phyloP scores from a whole-genome alignment of 495 filamentous ascomycete genomes.

The Pseudomonodictys pantanalensis region DNA sequence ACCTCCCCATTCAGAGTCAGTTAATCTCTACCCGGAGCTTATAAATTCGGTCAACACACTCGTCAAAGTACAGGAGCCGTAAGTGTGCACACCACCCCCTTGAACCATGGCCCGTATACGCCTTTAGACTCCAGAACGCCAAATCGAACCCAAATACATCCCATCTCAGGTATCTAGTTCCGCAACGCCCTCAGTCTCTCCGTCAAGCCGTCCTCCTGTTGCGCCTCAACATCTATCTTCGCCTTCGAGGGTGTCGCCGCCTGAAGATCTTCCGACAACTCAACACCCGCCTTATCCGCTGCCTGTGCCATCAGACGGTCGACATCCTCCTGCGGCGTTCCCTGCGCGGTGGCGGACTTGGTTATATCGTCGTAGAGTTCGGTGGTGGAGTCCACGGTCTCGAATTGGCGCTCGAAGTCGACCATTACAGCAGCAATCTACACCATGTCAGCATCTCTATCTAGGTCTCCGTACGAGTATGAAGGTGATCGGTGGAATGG shows the following conservation, averaged over 20 bases:
- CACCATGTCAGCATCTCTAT: slow-evolving; percentile 6
- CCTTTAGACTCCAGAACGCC: background rate
- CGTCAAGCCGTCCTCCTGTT: slow-evolving; percentile 48
- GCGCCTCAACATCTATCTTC: slow-evolving; percentile 42
- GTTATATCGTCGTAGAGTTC: slow-evolving; percentile 84
- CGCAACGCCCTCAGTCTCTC: slow-evolving; percentile 50
- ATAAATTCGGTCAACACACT: too few relatives aligned
- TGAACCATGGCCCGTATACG: background rate
- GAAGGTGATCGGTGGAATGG: too few relatives aligned
- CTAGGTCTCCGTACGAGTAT: background rate
- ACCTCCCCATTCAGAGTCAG: too few relatives aligned
- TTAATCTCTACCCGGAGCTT: background rate
- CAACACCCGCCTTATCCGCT: slow-evolving; percentile 77
- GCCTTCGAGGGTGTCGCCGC: slow-evolving; percentile 43
- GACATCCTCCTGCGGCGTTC: slow-evolving; percentile 78
- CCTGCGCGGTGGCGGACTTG: slow-evolving; percentile 66
- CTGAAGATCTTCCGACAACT: slow-evolving; percentile 68
- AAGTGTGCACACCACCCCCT: too few relatives aligned
- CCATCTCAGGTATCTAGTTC: slow-evolving; percentile 41
- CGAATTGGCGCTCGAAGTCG: slow-evolving; percentile 77
- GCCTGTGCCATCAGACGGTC: slow-evolving; percentile 76
- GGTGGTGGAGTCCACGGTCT: slow-evolving; percentile 78
- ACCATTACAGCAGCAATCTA: slow-evolving; percentile 65
- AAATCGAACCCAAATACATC: too few relatives aligned
- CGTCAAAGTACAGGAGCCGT: too few relatives aligned